Base-by-base conservation (phyloP, 2,329 filamentous ascomycete species). In the Fusarium duplospermum region DNA sequence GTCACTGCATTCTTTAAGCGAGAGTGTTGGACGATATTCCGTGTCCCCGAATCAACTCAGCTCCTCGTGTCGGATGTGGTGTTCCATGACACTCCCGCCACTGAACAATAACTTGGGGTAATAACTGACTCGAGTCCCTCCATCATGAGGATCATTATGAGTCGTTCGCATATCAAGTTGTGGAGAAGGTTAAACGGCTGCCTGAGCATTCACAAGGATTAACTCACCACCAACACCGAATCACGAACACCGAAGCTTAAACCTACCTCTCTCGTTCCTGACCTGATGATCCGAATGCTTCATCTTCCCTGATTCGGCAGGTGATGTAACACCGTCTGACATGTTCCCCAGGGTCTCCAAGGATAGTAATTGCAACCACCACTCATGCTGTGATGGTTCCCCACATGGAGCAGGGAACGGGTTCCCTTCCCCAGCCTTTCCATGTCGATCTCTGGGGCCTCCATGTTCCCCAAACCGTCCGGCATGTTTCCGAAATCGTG, bases 391-490 rank as follows among this genome's bases (percentile, higher is more conserved):
- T 58, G 56, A 38, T 29, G 57, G 36, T 45, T 47, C 58, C 14
- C 58, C 58, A 61, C 58, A 61, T 52, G 27, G 47, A 31, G 18
- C 47, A 52, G 47, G 47, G 35, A 58, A 58, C 22, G 33, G 33
- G 22, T 22, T 36, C 31, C 29, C 52, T 56, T 56, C 52, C 33
- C 24, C 33, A 33, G 24, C 18, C 22, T 45, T 42, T 31, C 20
- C 35, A 47, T 59, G 58, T n/a, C 56, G 63, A 50, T 65, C 35
- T 65, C 40, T 52, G 63, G 56, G 63, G 52, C 20, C 50, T 64
- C 50, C 35, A 56, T 56, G 40, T 33, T 47, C 59, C 35, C 42
- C 42, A 45, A 57, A 54, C 22, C 8, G 18, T 22, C 29, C 31
- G 45, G 59, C 29, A 29, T 61, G 38, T 35, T 64, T 42, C 45